Conservation (phyloP, 148 eudicot species). For the Dianthus caryophyllus region DNA sequence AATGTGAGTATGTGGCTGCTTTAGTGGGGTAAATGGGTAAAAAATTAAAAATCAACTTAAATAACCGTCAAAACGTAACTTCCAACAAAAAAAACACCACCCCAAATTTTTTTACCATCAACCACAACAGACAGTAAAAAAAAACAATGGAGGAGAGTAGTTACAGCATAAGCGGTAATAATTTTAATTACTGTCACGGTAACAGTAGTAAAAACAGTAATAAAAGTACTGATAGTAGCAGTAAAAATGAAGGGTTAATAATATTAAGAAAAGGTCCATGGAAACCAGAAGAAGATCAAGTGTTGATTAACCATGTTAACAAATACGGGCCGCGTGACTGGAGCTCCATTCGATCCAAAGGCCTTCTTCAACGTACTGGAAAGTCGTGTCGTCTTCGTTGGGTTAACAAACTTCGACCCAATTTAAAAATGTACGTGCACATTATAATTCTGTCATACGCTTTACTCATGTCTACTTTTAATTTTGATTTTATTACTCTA, state of each 20-base stretch:
- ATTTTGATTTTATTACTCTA: too few relatives aligned
- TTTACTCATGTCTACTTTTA: neutral
- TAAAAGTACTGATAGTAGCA: neutral
- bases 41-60: neutral
- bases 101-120: neutral
- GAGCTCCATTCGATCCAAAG: slow-evolving; percentile 99
- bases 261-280: slow-evolving; percentile 74
- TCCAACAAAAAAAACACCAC: slow-evolving; percentile 2
- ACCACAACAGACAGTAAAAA: slow-evolving; percentile 3
- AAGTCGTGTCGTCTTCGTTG: slow-evolving; percentile 93
- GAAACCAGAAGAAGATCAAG: slow-evolving; percentile 81
- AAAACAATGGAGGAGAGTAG: slow-evolving; percentile 12
- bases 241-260: slow-evolving; percentile 1
- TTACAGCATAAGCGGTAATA: neutral
- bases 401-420: slow-evolving; percentile 92
- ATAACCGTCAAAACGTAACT: slow-evolving; percentile 22
- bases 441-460: too few relatives aligned
- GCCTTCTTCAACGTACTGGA: slow-evolving; percentile 80
- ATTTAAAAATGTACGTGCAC: slow-evolving; percentile 70
- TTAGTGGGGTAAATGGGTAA: slow-evolving; percentile 2
- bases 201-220: neutral
- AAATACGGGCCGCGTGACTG: slow-evolving; percentile 78
- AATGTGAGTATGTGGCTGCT: slow-evolving; percentile 8
- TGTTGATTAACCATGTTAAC: slow-evolving; percentile 51
- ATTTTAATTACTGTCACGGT: neutral